phyloP scores from a whole-genome alignment of 1,284 basidiomycete genomes.

The Tilletia caries region DNA sequence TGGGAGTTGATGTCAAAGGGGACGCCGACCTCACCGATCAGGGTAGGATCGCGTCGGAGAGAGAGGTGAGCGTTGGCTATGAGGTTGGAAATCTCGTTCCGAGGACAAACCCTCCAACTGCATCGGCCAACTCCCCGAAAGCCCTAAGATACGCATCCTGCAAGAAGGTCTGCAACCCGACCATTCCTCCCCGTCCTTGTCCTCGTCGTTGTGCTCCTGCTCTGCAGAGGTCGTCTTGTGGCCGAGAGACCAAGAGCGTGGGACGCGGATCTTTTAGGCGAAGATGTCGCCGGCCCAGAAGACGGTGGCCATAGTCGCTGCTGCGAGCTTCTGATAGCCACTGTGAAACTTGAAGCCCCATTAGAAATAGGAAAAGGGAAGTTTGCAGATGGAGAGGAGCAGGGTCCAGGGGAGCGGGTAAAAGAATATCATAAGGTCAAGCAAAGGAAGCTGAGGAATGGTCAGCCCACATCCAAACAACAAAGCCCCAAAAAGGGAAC shows the following conservation, averaged over 20 bases:
- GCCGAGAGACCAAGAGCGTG: neutral
- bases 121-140: slow-evolving; percentile 68
- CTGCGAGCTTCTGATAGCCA: slow-evolving; percentile 50
- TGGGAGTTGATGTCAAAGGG: slow-evolving; percentile 47
- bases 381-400: too few relatives aligned
- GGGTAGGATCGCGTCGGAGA: slow-evolving; percentile 37
- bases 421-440: too few relatives aligned
- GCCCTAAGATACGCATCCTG: slow-evolving; percentile 78
- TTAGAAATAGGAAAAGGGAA: too few relatives aligned
- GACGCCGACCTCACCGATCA: slow-evolving; percentile 49
- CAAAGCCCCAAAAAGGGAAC: too few relatives aligned
- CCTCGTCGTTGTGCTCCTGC: too few relatives aligned
- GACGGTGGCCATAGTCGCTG: slow-evolving; percentile 55
- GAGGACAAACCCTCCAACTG: slow-evolving; percentile 70
- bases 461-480: too few relatives aligned
- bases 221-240: too few relatives aligned
- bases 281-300: slow-evolving; percentile 61
- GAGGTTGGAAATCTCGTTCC: slow-evolving; percentile 24
- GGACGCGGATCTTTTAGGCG: slow-evolving; percentile 64
- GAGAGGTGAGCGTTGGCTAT: slow-evolving; percentile 27
- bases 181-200: slow-evolving; percentile 26
- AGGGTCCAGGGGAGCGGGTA: too few relatives aligned
- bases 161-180: slow-evolving; percentile 71
- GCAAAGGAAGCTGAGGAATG: too few relatives aligned
- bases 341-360: neutral